Evolutionary conservation across 2,329 filamentous ascomycete species (phyloP), one percentile per base, ranked within the genome.

Genomic region (Verticillium nonalfalfae): DNA sequence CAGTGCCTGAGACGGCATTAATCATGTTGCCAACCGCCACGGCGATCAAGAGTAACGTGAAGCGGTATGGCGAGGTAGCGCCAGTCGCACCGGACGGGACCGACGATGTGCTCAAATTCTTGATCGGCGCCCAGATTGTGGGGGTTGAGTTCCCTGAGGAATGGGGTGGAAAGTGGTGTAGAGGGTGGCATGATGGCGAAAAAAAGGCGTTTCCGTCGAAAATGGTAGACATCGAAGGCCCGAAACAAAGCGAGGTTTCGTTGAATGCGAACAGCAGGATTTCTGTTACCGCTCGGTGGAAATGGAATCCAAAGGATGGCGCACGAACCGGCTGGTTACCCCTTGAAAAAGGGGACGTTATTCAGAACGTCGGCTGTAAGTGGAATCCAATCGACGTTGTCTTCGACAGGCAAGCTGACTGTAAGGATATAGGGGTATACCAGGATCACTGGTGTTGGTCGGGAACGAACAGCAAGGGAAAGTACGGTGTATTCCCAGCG

Each of bases 311-410:
- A 7, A 70, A 68, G 60, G 26, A 34, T 21, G 31, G 54, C 31
- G 34, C 50, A 1, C 50, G 40, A 15, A 63, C 56, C 4, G 59
- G 57, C 10, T 69, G 67, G 67, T 18, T 69, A 14, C 54, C 59
- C 15, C 65, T 82, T 63, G 78, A 78, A 4, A 79, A 79, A 35
- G 79, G 76, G 15, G 79, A 81, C 61, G 80, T 78, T 4, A 81
- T 80, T n/a, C 78, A 74, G 59, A 86, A 79, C 75, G 85, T 68
- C 14, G 64, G 63, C 3, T 69, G 68, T 69, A 34, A 65, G 66
- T 64, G 15, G 35, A n/a, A 38, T 4, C 15, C 14, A 4, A 31
- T 31, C 15, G 15, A n/a, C 21, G 7, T 14, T 34, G 21, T 18
- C 9, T 9, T 52, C 9, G 45, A 52, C 9, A 26, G 18, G 10